Conservation (phyloP, 2,329 filamentous ascomycete species). For the Colletotrichum musae region DNA sequence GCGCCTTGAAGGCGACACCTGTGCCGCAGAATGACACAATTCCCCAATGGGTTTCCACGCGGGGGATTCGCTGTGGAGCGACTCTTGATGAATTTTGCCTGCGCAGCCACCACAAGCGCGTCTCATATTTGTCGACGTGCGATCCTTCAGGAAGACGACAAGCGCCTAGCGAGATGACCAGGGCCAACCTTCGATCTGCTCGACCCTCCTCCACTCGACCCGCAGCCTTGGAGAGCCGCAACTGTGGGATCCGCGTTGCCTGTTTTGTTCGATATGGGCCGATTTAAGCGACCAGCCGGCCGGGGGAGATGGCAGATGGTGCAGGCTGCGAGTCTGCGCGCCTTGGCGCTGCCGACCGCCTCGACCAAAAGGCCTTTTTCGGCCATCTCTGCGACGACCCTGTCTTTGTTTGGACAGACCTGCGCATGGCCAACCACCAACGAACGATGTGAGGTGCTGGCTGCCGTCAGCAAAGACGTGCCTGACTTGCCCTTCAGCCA, state of each 20-base stretch:
- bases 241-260: conserved; percentile 23
- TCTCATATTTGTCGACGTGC: conserved; percentile 24
- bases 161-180: conserved; percentile 40
- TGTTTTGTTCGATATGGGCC: conserved; percentile 9
- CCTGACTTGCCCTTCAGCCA: not conserved
- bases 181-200: conserved; percentile 26
- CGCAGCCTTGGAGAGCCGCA: conserved; percentile 21
- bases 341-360: conserved; percentile 16
- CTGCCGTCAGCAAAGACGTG: conserved; percentile 18
- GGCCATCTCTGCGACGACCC: conserved; percentile 9
- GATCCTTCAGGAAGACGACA: conserved; percentile 40
- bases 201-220: conserved; percentile 32
- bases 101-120: conserved; percentile 42
- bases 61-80: conserved; percentile 21
- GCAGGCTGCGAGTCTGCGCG: conserved; percentile 8
- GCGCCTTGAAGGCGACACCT: not conserved
- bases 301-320: not conserved
- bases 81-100: conserved; percentile 29
- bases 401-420: conserved; percentile 9
- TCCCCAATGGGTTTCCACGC: conserved; percentile 2
- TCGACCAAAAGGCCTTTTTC: conserved; percentile 10
- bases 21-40: conserved; percentile 30
- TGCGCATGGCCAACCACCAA: conserved; percentile 7
- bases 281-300: conserved; percentile 11
- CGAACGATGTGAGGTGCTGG: too few relatives aligned